Conservation (phyloP, 1,284 basidiomycete genomes). For the Trichosporon coremiiforme region DNA sequence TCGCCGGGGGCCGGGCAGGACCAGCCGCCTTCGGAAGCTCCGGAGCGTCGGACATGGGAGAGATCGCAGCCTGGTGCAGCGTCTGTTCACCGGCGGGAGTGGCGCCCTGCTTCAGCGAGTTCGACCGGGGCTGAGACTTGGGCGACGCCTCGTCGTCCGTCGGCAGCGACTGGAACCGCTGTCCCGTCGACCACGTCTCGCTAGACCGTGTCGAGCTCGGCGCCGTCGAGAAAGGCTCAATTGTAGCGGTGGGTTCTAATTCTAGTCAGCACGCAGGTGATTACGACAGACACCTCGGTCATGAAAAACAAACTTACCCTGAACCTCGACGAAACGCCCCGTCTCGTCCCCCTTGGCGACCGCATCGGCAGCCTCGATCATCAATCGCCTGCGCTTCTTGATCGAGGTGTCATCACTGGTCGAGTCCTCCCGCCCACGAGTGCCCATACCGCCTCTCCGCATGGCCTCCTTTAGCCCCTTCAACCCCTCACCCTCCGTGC, state of each 20-base stretch:
- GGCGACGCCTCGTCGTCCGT: constrained; percentile 43
- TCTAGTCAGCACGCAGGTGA: constrained; percentile 7
- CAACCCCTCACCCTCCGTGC: constrained; percentile 58
- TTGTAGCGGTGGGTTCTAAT: constrained; percentile 20
- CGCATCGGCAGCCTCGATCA: constrained; percentile 47
- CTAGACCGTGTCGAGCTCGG: constrained; percentile 25
- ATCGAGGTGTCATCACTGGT: constrained; percentile 31
- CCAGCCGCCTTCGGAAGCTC: constrained; percentile 13
- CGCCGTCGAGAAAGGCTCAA: constrained; percentile 25
- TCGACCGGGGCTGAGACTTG: constrained; percentile 27
- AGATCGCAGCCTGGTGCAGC: constrained; percentile 34
- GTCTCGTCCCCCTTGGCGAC: constrained; percentile 28
- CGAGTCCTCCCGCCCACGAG: constrained; percentile 40
- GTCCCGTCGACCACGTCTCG: constrained; percentile 35
- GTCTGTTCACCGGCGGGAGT: constrained; percentile 33
- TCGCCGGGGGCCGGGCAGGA: neutral
- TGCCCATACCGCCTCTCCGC: constrained; percentile 39
- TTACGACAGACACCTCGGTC: neutral
- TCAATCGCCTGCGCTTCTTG: constrained; percentile 48
- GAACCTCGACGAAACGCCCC: constrained; percentile 44
- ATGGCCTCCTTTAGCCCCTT: constrained; percentile 52
- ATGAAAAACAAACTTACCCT: constrained; percentile 37
- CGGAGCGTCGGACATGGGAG: constrained; percentile 36
- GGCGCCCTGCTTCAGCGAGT: constrained; percentile 26
- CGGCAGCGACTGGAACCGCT: constrained; percentile 46